A percentile compares a stretch with the other conserved stretches of the same genome.
Evolutionary conservation across 352 stramenopile genomes (phyloP).

Genomic region (Phytophthora podocarpi): DNA sequence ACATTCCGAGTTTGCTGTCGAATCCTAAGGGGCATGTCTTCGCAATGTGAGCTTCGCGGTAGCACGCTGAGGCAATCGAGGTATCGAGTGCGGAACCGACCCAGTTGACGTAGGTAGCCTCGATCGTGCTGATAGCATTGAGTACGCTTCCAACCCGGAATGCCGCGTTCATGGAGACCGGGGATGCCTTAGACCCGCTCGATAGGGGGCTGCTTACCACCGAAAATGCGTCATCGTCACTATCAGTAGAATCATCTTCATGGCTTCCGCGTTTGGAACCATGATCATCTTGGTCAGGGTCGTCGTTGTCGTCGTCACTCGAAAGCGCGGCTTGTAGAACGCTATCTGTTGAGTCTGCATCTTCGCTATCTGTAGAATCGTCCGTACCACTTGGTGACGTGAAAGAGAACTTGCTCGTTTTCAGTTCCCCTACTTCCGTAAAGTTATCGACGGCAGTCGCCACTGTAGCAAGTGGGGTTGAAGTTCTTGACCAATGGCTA

Average conservation of each 20-base stretch:
- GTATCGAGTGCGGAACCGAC: constrained; percentile 27
- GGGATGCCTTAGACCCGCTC: no score
- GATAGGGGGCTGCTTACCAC: no score
- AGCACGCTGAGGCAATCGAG: constrained; percentile 35
- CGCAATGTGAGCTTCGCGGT: constrained; percentile 39
- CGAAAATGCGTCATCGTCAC: no score
- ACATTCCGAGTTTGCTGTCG: no score
- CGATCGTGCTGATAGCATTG: constrained; percentile 32
- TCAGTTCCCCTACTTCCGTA: constrained; percentile 1
- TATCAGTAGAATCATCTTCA: no score
- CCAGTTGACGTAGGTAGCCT: constrained; percentile 42
- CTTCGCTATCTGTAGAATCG: constrained; percentile 15
- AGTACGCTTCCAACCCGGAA: constrained; percentile 7
- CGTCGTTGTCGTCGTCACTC: background rate
- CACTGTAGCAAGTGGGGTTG: background rate
- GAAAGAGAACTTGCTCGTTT: background rate
- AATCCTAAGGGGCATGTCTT: no score
- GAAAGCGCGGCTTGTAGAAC: background rate
- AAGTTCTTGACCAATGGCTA: background rate
- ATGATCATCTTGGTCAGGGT: no score
- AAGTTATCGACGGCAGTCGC: background rate
- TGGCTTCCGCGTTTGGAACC: no score
- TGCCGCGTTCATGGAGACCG: background rate
- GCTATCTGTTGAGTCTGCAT: constrained; percentile 3
- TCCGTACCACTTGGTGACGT: background rate